Percentiles rank a stretch among this genome's conserved stretches.
Conservation (phyloP, 2,329 filamentous ascomycete species). For the Nothophoma quercina region DNA sequence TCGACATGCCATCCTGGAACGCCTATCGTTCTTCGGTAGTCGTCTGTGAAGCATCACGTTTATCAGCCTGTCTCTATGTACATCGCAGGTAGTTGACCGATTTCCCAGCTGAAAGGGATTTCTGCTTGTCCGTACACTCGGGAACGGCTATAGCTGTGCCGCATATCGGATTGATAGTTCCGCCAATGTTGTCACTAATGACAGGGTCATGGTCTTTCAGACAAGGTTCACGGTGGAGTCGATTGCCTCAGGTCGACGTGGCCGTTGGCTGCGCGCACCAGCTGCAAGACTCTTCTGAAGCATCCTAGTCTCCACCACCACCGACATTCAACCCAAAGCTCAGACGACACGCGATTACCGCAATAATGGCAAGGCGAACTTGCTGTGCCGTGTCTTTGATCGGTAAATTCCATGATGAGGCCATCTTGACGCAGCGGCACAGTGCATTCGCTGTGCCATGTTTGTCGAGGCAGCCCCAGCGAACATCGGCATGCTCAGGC, state of each 20-base stretch:
- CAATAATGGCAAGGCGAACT: background rate
- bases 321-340: too few relatives aligned
- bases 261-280: background rate
- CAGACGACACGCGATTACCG: background rate
- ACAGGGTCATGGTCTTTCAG: background rate
- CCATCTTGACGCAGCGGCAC: slow-evolving; percentile 7
- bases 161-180: background rate
- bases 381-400: background rate
- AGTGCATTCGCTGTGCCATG: background rate
- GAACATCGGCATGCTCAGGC: slow-evolving; percentile 1
- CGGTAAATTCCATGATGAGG: slow-evolving; percentile 3
- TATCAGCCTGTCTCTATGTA: too few relatives aligned
- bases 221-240: background rate
- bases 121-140: background rate
- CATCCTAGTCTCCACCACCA: too few relatives aligned
- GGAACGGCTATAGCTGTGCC: background rate
- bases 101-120: background rate
- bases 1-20: too few relatives aligned
- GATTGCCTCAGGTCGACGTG: background rate
- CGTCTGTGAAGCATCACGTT: too few relatives aligned
- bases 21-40: too few relatives aligned
- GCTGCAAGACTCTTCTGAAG: background rate
- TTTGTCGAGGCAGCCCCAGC: background rate
- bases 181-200: background rate
- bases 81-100: background rate